Evolutionary conservation across 2,329 filamentous ascomycete species (phyloP), one percentile per base, ranked within the genome.

Genomic region (Byssochlamys sp.): DNA sequence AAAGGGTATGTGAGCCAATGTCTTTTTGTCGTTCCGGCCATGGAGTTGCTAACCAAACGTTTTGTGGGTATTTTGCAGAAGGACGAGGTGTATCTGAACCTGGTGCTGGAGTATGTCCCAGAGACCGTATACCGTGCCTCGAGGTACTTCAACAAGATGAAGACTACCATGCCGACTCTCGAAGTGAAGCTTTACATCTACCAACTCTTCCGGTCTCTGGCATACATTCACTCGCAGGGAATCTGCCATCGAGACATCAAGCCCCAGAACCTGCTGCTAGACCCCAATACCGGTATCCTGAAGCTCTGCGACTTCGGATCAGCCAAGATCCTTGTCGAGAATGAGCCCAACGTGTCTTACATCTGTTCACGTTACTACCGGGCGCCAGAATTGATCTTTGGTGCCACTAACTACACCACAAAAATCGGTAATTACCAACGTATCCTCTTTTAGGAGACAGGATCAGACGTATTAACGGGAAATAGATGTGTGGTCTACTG

Each of bases 151-250:
- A 97, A 95, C 83, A 99, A 99, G 81, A 88, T 97, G 87, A 99
- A 97, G 85, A 95, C 91, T 5, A 96, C 92, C 55, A 99, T 99
- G 94, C 94, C 94, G 14, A 96, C 92, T 67, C 84, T 99, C 67
- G 94, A 99, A 77, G 91, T 97, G 73, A 99, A 99, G 81, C 87
- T 99, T 62, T 99, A 97, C 81, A 99, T 92, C 73, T 99, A 99
- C 79, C 94, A 99, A 80, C 88, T 99, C 57, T 99, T 99, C 84
- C 88, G 94, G 67, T 95, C 94, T 35, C 83, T 99, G 66, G 94
- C 94, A 70, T 99, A 99, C 78, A 99, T 99, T 67, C 94, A 99
- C 78, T 97, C 94, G 9, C 92, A 96, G 78, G 94, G 94, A 69
- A 99, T 99, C 76, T 99, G 94, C 78, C 94, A 99, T 75, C 85